Base-by-base conservation (phyloP, 495 filamentous ascomycete genomes). In the Trichoderma gamsii region DNA sequence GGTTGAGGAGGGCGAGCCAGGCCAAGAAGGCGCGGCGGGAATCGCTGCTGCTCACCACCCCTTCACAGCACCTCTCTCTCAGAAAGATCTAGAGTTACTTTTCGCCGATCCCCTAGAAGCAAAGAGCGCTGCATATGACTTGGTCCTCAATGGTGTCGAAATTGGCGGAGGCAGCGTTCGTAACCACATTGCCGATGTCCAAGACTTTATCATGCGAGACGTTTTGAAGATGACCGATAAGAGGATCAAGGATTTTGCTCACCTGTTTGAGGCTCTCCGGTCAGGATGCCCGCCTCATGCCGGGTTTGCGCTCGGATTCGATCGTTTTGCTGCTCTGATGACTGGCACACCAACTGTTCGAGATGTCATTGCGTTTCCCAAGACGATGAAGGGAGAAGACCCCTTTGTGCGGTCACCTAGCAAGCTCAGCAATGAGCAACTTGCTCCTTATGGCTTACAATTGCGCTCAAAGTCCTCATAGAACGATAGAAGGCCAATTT, bases 211-310 rank as follows among this genome's bases (percentile, higher is more conserved):
- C 70, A 85, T 99, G 78, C 83, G 88, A 38, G 85, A 96, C 64
- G 85, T 98, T n/a, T 83, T 99, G 32, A 86, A 82, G 72, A 84
- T 86, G 83, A 75, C 71, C 25, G 75, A 83, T 67, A 82, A 87
- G 67, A 85, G 90, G 18, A 72, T 97, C 9, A 78, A 79, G 2
- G 88, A 96, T 59, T 98, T 98, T 74, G 82, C 83, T 4, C 95
- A 97, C 76, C 82, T 99, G 3, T 82, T 98, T 11, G 84, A 91
- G 66, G 92, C 92, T 0, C 84, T 99, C 9, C 77, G 87, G 8
- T 88, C 92, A 0, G 95, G 95, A 5, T 99, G 95, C 84, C 96
- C 95, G n/a, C 95, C 95, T 0, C 95, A 99, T 77, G 94, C 95
- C 0, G 95, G 95, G 0, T 87, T 99, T 61, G 95, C 95, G 0